phyloP scores from a whole-genome alignment of 2,329 filamentous ascomycete genomes.

The Neofusicoccum laricinum region DNA sequence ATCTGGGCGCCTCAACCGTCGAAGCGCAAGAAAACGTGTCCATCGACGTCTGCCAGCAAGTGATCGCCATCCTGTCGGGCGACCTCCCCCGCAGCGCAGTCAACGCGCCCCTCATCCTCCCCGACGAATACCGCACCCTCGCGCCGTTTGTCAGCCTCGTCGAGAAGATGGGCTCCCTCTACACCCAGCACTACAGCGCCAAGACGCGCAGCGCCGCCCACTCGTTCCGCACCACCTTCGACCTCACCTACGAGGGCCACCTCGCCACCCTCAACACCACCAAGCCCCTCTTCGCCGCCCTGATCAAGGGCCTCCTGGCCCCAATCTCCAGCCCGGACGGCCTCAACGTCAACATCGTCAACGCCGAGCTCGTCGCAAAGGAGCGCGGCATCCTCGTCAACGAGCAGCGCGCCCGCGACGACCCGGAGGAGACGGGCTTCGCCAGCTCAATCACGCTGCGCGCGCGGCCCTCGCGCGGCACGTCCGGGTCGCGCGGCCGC shows the following conservation, averaged over 20 bases:
- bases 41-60: conserved; percentile 78
- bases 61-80: conserved; percentile 68
- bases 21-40: conserved; percentile 85
- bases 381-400: conserved; percentile 76
- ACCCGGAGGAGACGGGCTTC: conserved; percentile 60
- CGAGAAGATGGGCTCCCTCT: conserved; percentile 75
- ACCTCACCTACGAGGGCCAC: conserved; percentile 74
- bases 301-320: conserved; percentile 72
- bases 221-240: conserved; percentile 64
- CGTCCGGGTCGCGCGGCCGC: conserved; percentile 8
- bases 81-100: conserved; percentile 73
- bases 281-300: conserved; percentile 72
- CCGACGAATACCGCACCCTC: conserved; percentile 74
- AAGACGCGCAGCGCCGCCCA: conserved; percentile 16
- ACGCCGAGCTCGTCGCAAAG: conserved; percentile 70
- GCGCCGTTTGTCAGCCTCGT: conserved; percentile 74
- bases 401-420: conserved; percentile 65
- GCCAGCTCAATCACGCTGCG: conserved; percentile 69
- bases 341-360: conserved; percentile 77
- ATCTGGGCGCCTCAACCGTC: conserved; percentile 74
- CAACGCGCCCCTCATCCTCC: conserved; percentile 77
- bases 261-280: conserved; percentile 70
- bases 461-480: conserved; percentile 46
- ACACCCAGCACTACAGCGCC: conserved; percentile 69
- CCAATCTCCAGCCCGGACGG: conserved; percentile 64